These are phyloP conservation scores for Limtongia smithiae DNA, from an alignment of 805 yeast genomes.

Conservation along the genomic window DNA sequence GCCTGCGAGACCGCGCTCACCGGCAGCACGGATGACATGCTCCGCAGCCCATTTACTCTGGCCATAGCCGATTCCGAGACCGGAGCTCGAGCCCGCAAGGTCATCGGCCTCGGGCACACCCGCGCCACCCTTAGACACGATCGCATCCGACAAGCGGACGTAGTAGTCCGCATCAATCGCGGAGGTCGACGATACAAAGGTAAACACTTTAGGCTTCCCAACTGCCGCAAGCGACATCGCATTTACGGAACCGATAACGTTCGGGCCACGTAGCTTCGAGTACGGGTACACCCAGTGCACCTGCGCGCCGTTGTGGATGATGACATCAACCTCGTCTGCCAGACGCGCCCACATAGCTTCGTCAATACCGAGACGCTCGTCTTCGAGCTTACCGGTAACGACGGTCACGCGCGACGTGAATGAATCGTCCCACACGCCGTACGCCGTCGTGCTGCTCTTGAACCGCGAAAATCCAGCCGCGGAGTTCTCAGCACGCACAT, in stretches of 20 bases:
- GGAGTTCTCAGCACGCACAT: constrained; percentile 78
- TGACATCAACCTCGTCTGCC: constrained; percentile 63
- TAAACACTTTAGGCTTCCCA: constrained; percentile 80
- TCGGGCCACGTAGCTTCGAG: constrained; percentile 82
- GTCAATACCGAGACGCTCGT: constrained; percentile 65
- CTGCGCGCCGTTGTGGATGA: constrained; percentile 94
- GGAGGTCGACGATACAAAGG: constrained; percentile 95
- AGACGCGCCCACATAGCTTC: constrained; percentile 57
- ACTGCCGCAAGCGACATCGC: constrained; percentile 70
- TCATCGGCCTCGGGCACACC: constrained; percentile 85
- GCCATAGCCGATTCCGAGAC: constrained; percentile 91
- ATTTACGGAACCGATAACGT: constrained; percentile 82
- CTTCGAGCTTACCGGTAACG: constrained; percentile 78
- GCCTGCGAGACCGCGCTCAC: constrained; percentile 80
- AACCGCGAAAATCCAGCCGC: constrained; percentile 74
- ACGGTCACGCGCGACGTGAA: constrained; percentile 60
- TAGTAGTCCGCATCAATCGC: constrained; percentile 81
- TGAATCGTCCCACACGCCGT: constrained; percentile 71
- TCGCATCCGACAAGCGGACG: constrained; percentile 69
- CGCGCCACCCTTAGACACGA: constrained; percentile 56
- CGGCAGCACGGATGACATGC: constrained; percentile 81
- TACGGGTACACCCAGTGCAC: constrained; percentile 99
- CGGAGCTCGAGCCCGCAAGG: constrained; percentile 72
- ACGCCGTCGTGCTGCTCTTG: constrained; percentile 68
- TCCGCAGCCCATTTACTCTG: constrained; percentile 98